These are phyloP conservation scores for Tylopilus orsonianus DNA, from an alignment of 1,284 basidiomycete species.

Conservation along the genomic window DNA sequence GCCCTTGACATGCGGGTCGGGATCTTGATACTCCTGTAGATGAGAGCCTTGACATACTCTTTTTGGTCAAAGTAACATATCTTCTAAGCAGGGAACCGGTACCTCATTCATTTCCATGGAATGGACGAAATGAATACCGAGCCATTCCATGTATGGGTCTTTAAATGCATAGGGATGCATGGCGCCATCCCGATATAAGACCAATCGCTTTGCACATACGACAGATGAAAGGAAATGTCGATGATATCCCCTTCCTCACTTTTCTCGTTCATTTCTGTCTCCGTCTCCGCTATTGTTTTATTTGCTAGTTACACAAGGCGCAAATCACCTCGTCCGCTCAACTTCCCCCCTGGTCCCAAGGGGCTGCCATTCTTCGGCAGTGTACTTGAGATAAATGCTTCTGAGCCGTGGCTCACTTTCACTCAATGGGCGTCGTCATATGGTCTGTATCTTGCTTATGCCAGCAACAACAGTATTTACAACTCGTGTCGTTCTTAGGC, in stretches of 20 bases:
- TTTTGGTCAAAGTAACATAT: constrained; percentile 1
- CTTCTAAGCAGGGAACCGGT: constrained; percentile 3
- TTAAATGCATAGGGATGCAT: not conserved
- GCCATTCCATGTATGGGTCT: constrained; percentile 8
- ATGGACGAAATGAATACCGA: constrained; percentile 12
- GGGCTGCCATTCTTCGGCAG: constrained; percentile 33
- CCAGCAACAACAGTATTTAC: constrained; percentile 4
- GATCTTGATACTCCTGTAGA: not conserved
- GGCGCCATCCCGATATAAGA: constrained; percentile 22
- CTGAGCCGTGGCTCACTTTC: constrained; percentile 33
- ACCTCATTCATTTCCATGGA: constrained; percentile 11
- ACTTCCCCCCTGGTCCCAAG: constrained; percentile 30
- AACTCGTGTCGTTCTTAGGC: constrained; percentile 15
- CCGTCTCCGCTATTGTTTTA: constrained; percentile 12
- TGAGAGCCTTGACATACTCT: not conserved
- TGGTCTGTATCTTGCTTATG: constrained; percentile 20
- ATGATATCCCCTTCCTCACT: constrained; percentile 9
- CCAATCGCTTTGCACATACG: not conserved
- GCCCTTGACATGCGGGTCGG: too few relatives aligned
- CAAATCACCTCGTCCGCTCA: constrained; percentile 5
- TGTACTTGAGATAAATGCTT: constrained; percentile 25
- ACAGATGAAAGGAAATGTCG: constrained; percentile 7
- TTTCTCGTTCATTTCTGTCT: constrained; percentile 8
- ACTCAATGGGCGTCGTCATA: constrained; percentile 30
- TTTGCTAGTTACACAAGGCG: constrained; percentile 11